phyloP scores from a whole-genome alignment of 345 rosid genomes.

The Viola odorata region DNA sequence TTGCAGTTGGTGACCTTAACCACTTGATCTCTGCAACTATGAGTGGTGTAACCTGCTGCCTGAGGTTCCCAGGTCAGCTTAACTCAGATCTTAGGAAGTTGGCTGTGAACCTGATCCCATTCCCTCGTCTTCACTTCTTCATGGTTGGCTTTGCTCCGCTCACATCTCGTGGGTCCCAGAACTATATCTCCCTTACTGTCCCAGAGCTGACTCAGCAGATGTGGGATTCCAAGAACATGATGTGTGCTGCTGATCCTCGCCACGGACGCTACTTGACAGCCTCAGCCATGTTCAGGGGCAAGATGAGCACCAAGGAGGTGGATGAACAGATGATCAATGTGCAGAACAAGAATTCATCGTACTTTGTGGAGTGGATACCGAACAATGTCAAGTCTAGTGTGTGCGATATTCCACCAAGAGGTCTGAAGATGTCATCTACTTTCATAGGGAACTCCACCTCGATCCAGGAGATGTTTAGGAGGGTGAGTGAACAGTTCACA shows the following conservation, averaged over 20 bases:
- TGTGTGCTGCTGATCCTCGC: slow-evolving; percentile 98
- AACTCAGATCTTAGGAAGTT: slow-evolving; percentile 91
- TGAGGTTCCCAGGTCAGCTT: slow-evolving; percentile 95
- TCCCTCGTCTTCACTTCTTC: slow-evolving; percentile 98
- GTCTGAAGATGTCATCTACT: slow-evolving; percentile 53
- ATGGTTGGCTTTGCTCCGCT: slow-evolving; percentile 91
- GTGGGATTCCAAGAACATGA: slow-evolving; percentile 99
- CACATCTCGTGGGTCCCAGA: slow-evolving; percentile 49
- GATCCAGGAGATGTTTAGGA: slow-evolving; percentile 95
- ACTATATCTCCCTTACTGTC: slow-evolving; percentile 48
- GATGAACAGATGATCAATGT: slow-evolving; percentile 93
- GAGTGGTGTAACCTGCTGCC: slow-evolving; percentile 97
- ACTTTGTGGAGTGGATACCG: slow-evolving; percentile 96
- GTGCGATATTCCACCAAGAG: slow-evolving; percentile 52
- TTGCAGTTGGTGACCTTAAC: slow-evolving; percentile 90
- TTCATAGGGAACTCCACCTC: slow-evolving; percentile 81
- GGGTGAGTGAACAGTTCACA: slow-evolving; percentile 98
- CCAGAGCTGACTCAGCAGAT: slow-evolving; percentile 59
- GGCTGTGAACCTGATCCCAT: slow-evolving; percentile 92
- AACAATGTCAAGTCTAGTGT: slow-evolving; percentile 58
- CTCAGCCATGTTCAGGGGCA: slow-evolving; percentile 95
- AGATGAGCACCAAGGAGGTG: slow-evolving; percentile 98
- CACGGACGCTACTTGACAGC: slow-evolving; percentile 97
- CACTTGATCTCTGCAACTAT: slow-evolving; percentile 92
- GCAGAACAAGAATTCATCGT: slow-evolving; percentile 95